Conservation (phyloP, 2,329 filamentous ascomycete species). For the Paramyrothecium roridum region DNA sequence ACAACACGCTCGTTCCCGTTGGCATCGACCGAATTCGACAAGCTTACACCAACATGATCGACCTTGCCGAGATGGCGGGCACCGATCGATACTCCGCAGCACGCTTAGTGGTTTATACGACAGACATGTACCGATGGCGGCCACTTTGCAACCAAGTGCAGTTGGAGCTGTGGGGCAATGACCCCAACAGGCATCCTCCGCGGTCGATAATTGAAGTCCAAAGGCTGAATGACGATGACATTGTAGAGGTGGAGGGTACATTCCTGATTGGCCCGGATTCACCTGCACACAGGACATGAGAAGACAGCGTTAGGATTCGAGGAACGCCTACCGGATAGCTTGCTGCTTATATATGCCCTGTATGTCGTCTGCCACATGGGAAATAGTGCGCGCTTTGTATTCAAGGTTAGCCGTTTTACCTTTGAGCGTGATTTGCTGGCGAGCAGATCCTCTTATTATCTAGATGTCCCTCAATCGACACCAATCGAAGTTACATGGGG, state of each 20-base stretch:
- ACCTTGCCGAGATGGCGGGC: conserved; percentile 23
- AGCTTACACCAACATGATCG: conserved; percentile 26
- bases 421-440: no score
- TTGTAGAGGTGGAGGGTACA: conserved; percentile 27
- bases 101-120: conserved; percentile 13
- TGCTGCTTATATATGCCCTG: no score
- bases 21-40: conserved; percentile 23
- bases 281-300: background rate
- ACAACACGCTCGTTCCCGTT: conserved; percentile 22
- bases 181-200: conserved; percentile 22
- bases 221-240: conserved; percentile 27
- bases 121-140: conserved; percentile 28
- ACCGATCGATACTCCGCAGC: conserved; percentile 15
- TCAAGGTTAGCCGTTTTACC: no score
- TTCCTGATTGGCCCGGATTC: conserved; percentile 8
- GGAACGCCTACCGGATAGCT: no score
- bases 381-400: no score
- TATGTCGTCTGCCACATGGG: no score
- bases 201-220: conserved; percentile 27
- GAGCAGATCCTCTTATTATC: no score
- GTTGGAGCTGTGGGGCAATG: conserved; percentile 24
- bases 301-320: no score
- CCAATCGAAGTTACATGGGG: no score
- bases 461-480: no score
- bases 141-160: conserved; percentile 27